A percentile compares a stretch with the other conserved stretches of the same genome.
Conservation (phyloP, 2,329 filamentous ascomycete species). For the Sarocladium oryzae region DNA sequence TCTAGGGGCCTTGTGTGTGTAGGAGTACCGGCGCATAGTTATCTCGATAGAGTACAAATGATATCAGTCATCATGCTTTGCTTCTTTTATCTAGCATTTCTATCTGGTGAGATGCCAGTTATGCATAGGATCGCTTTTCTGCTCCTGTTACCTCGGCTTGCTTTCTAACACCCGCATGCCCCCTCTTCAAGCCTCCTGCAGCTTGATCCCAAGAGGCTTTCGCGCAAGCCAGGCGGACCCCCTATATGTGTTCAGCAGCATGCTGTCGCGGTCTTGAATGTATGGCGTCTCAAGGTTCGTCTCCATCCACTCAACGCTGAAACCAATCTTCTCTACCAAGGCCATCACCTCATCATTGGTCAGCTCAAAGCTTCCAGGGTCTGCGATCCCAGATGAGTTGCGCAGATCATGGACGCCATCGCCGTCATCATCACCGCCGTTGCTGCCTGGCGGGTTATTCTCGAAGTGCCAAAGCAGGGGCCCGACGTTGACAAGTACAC, state of each 20-base stretch:
- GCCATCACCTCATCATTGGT: constrained; percentile 80
- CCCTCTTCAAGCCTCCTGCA: neutral
- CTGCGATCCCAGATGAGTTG: constrained; percentile 64
- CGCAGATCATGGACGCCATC: constrained; percentile 43
- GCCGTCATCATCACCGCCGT: constrained; percentile 44
- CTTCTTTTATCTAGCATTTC: no score
- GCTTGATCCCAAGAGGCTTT: constrained; percentile 46
- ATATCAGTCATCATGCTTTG: no score
- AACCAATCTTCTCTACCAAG: constrained; percentile 69
- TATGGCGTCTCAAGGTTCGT: constrained; percentile 67
- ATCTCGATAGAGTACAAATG: no score
- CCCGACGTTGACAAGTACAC: constrained; percentile 82
- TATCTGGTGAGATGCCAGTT: no score
- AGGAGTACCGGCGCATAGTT: constrained; percentile 11
- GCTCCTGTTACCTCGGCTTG: neutral
- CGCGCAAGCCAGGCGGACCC: constrained; percentile 81
- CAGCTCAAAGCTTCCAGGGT: constrained; percentile 85
- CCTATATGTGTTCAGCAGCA: constrained; percentile 77
- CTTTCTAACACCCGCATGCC: neutral
- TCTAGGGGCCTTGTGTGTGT: constrained; percentile 10
- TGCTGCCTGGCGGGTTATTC: constrained; percentile 56
- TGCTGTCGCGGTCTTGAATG: constrained; percentile 76
- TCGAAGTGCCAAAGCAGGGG: constrained; percentile 96
- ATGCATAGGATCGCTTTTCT: no score
- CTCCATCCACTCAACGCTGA: constrained; percentile 60